These are phyloP conservation scores for Verticillium tricorpus DNA, from an alignment of 2,329 filamentous ascomycete genomes.

Conservation along the genomic window DNA sequence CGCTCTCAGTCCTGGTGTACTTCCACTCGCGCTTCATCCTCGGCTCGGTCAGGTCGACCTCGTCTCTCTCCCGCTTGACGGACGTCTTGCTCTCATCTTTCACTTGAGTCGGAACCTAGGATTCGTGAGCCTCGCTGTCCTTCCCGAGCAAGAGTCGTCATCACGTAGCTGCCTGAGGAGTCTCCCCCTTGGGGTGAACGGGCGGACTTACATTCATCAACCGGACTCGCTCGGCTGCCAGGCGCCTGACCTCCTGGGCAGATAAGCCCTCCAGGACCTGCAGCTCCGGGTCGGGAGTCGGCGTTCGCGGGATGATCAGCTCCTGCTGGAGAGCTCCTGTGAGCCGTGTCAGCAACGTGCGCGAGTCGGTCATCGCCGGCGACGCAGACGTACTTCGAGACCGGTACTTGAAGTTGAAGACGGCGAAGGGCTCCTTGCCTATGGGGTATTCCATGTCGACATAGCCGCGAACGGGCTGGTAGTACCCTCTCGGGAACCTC, in stretches of 20 bases:
- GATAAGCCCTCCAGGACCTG: slow-evolving; percentile 3
- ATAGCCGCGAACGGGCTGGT: neutral
- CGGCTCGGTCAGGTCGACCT: slow-evolving; percentile 11
- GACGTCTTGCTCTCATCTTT: neutral
- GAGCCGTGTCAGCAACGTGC: neutral
- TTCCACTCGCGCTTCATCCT: slow-evolving; percentile 10
- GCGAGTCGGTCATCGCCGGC: neutral
- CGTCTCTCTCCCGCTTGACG: slow-evolving; percentile 8
- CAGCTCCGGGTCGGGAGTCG: slow-evolving; percentile 7
- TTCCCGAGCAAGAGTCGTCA: no score
- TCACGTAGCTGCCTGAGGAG: neutral
- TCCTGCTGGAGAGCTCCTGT: slow-evolving; percentile 16
- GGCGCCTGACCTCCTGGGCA: slow-evolving; percentile 8
- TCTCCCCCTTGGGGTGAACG: no score
- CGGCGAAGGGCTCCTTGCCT: slow-evolving; percentile 5
- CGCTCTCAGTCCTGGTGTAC: slow-evolving; percentile 8
- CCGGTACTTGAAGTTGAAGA: slow-evolving; percentile 20
- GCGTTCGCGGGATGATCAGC: slow-evolving; percentile 13
- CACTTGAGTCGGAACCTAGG: neutral
- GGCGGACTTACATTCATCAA: slow-evolving; percentile 5
- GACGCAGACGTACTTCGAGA: slow-evolving; percentile 12
- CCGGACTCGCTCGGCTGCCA: slow-evolving; percentile 9
- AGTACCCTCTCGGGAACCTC: slow-evolving; percentile 8
- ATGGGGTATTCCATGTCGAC: slow-evolving; percentile 4
- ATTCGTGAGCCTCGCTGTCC: no score